These are phyloP conservation scores for Tetracentron sinense DNA, from an alignment of 164 flowering plant genomes.

Conservation along the genomic window DNA sequence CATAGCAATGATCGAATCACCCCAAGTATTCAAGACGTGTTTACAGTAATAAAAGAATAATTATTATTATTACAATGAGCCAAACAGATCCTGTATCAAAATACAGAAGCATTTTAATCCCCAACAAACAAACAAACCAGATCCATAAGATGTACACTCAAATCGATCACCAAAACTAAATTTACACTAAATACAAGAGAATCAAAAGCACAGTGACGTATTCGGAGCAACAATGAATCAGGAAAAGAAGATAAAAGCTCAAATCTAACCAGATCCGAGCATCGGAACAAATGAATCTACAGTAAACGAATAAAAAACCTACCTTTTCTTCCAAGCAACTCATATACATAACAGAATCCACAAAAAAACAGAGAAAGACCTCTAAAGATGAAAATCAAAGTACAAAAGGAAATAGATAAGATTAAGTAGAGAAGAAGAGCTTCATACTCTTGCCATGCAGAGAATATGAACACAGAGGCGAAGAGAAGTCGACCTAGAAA, in stretches of 20 bases:
- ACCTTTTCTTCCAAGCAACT: neutral
- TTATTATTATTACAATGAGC: too few species aligned
- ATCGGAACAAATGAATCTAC: neutral
- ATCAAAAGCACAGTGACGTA: neutral
- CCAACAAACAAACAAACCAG: neutral
- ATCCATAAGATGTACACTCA: neutral
- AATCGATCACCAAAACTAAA: neutral
- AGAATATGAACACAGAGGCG: slow-evolving; percentile 54
- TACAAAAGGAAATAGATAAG: neutral
- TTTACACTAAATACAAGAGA: neutral
- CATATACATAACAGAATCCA: neutral
- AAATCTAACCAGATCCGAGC: neutral
- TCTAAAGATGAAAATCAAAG: neutral
- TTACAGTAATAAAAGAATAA: too few species aligned
- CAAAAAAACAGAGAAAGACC: neutral
- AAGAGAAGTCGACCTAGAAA: slow-evolving; percentile 63
- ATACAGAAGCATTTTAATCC: neutral
- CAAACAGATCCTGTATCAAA: neutral
- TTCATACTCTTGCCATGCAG: slow-evolving; percentile 70
- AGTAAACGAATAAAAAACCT: neutral
- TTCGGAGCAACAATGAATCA: neutral
- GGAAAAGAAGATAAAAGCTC: neutral
- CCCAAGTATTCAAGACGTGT: too few species aligned
- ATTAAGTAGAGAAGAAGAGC: slow-evolving; percentile 7
- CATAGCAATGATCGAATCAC: too few species aligned